Percentiles rank a stretch among this genome's conserved stretches.
Conservation (phyloP, 345 rosid species). For the Salix exigua region DNA sequence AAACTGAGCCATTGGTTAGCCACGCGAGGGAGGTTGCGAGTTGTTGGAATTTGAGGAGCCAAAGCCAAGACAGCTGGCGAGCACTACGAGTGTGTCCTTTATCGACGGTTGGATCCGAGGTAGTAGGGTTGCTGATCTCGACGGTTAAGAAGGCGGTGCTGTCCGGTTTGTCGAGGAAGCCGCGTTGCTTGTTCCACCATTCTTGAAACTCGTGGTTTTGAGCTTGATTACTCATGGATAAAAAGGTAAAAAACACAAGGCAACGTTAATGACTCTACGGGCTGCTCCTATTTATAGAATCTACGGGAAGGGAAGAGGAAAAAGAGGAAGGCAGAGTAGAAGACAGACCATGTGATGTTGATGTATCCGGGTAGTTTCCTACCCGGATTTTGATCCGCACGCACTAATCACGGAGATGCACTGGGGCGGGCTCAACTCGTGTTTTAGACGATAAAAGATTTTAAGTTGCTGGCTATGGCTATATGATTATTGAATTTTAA, state of each 20-base stretch:
- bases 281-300: too few relatives aligned
- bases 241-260: background rate
- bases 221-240: conserved; percentile 20
- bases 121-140: conserved; percentile 40
- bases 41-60: conserved; percentile 62
- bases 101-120: conserved; percentile 37
- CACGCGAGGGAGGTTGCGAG: conserved; percentile 55
- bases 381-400: background rate
- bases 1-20: conserved; percentile 38
- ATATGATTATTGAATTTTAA: too few relatives aligned
- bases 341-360: conserved; percentile 3
- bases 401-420: conserved; percentile 1
- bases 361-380: background rate
- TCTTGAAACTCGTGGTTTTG: conserved; percentile 68
- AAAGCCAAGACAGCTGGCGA: conserved; percentile 71
- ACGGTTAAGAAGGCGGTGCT: conserved; percentile 41
- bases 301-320: background rate
- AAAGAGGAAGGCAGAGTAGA: background rate
- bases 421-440: too few relatives aligned
- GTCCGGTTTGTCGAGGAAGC: conserved; percentile 27
- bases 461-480: too few relatives aligned
- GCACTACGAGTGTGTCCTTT: conserved; percentile 61
- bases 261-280: background rate
- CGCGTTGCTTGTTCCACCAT: conserved; percentile 88
- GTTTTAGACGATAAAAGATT: too few relatives aligned